Evolutionary conservation across 169 alveolate species (phyloP), one percentile per base, ranked within the genome.

Genomic region (Perkinsus olseni): DNA sequence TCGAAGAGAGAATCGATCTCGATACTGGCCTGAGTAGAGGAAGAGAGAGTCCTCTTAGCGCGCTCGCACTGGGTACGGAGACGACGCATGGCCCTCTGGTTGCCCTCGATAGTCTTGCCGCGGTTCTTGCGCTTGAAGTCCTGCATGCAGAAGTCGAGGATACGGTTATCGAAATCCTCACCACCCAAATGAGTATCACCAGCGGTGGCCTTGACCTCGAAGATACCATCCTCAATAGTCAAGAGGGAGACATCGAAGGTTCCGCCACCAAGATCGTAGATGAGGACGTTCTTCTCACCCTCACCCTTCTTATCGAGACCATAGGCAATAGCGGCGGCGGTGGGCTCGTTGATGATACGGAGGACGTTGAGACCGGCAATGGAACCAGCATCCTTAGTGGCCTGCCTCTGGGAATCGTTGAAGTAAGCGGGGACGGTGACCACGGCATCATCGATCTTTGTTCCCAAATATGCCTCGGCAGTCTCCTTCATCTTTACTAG

Each of bases 181-280:
- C 99, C 99, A 91, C 99, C 99, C 93, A 99, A 96, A 95, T 98
- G 99, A 34, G 99, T 99, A 95, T 99, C 99, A 93, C 99, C 99
- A 38, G 98, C 97, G 51, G 99, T 99, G 62, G 99, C 99, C 95
- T 97, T 97, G 39, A 99, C 99, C 94, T 99, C 99, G 96, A 98
- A 98, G 39, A 97, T 97, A 91, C 99, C 99, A 92, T 98, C 98
- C 94, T 98, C 99, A 93, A 99, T 97, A 92, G 99, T 97, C 93
- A 99, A 95, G 38, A 99, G 95, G 40, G 99, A 97, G 39, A 99
- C 99, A 98, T 99, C 99, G 96, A 99, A 98, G 91, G 99, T 98
- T 34, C 99, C 99, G 93, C 99, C 99, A 92, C 99, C 99, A 92
- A 98, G 96, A 93, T 98, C 99, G 96, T 98, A 99, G 82, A 99